phyloP scores from a whole-genome alignment of 139 green algal species.

The Chlorella sp. region DNA sequence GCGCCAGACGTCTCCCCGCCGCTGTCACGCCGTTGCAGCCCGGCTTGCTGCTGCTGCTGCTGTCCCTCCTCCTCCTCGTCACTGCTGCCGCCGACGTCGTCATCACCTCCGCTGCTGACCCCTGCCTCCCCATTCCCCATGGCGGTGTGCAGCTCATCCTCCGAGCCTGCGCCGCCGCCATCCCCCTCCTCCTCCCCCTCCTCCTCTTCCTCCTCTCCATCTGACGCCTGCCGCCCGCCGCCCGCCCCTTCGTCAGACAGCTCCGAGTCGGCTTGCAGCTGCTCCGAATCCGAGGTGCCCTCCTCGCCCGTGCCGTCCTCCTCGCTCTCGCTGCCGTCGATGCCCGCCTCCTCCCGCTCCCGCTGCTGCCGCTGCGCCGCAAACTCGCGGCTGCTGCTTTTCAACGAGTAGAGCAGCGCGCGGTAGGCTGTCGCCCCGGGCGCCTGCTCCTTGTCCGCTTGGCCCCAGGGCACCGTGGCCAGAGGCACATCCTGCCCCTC shows the following conservation, averaged over 20 bases:
- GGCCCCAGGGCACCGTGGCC: not conserved
- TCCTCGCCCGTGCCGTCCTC: conserved; percentile 11
- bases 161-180: not conserved
- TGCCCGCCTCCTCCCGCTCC: conserved; percentile 30
- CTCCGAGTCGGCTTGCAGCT: not conserved
- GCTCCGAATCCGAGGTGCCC: not conserved
- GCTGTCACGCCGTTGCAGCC: not conserved
- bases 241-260: not conserved
- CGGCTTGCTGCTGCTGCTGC: not conserved
- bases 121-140: not conserved
- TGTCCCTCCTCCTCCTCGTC: not conserved
- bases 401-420: conserved; percentile 25
- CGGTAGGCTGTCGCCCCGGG: conserved; percentile 1
- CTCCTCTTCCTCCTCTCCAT: conserved; percentile 6
- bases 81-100: not conserved
- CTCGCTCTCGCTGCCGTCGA: conserved; percentile 2
- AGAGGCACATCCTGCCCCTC: not conserved
- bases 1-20: not conserved
- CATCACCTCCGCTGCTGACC: not conserved
- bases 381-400: conserved; percentile 2
- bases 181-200: not conserved
- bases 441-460: not conserved
- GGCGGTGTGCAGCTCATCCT: not conserved
- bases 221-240: not conserved
- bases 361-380: conserved; percentile 25